Evolutionary conservation across 1,284 basidiomycete species (phyloP).

Genomic region (Austroboletus novae-zelandiae): DNA sequence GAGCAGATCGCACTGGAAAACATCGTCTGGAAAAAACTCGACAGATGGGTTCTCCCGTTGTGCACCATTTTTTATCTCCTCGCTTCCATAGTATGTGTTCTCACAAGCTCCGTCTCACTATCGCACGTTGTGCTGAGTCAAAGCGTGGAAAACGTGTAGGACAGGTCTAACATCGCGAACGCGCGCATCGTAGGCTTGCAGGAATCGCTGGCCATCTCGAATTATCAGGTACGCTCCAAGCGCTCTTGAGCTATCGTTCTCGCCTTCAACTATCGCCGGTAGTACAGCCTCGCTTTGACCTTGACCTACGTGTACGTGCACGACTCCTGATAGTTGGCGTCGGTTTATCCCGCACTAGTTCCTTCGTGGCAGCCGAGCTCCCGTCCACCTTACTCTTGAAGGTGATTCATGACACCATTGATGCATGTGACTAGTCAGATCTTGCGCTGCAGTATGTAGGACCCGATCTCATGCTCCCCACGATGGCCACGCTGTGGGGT

Average conservation of each 20-base stretch:
- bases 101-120: not conserved
- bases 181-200: conserved; percentile 60
- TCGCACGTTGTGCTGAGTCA: not conserved
- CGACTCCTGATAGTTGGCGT: not conserved
- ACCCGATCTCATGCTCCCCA: conserved; percentile 54
- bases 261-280: not conserved
- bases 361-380: conserved; percentile 56
- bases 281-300: conserved; percentile 53
- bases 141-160: conserved; percentile 11
- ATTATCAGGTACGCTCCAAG: conserved; percentile 37
- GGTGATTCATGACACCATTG: conserved; percentile 27
- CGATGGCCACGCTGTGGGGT: conserved; percentile 59
- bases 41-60: conserved; percentile 44
- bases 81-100: conserved; percentile 43
- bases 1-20: conserved; percentile 25
- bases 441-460: conserved; percentile 45
- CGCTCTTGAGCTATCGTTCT: not conserved
- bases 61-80: conserved; percentile 48
- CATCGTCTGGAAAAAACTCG: conserved; percentile 45
- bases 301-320: conserved; percentile 46
- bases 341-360: conserved; percentile 32
- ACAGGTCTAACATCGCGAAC: conserved; percentile 53
- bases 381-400: conserved; percentile 59
- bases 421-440: not conserved
- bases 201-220: conserved; percentile 47